These are phyloP conservation scores for Tylopilus subfusipes DNA, from an alignment of 768 basidiomycete genomes.

Conservation along the genomic window DNA sequence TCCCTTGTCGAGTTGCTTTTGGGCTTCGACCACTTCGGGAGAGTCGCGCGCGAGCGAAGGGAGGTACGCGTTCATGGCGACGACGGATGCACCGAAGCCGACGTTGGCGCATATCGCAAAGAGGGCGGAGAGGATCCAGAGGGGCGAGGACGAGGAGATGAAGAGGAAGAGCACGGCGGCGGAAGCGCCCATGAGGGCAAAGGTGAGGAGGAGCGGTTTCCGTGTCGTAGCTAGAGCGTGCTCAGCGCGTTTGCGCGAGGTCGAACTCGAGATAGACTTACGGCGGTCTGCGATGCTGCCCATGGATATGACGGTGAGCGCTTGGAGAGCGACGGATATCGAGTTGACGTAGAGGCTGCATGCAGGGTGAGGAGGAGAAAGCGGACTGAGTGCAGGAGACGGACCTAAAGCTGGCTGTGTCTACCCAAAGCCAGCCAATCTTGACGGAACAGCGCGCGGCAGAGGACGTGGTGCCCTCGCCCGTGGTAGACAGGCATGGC, in stretches of 20 bases:
- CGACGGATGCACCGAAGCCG: slow-evolving; percentile 79
- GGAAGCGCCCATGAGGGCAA: slow-evolving; percentile 69
- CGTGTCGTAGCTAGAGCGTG: slow-evolving; percentile 57
- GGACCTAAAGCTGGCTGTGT: slow-evolving; percentile 89
- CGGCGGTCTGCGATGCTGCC: slow-evolving; percentile 88
- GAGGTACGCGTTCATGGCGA: slow-evolving; percentile 89
- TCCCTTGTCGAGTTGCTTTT: slow-evolving; percentile 27
- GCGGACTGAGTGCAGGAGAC: background rate
- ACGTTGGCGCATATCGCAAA: slow-evolving; percentile 80
- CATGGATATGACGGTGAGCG: slow-evolving; percentile 93
- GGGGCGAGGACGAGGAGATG: slow-evolving; percentile 63
- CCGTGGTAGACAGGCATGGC: slow-evolving; percentile 44
- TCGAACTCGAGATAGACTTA: slow-evolving; percentile 36
- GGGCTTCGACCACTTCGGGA: slow-evolving; percentile 49
- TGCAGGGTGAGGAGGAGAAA: background rate
- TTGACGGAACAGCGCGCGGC: slow-evolving; percentile 68
- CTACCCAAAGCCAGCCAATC: slow-evolving; percentile 82
- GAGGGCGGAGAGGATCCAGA: slow-evolving; percentile 67
- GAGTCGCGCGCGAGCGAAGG: slow-evolving; percentile 67
- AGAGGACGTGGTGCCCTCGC: slow-evolving; percentile 3
- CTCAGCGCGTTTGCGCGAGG: background rate
- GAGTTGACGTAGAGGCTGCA: slow-evolving; percentile 84
- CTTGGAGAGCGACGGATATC: slow-evolving; percentile 82
- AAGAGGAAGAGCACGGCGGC: slow-evolving; percentile 69
- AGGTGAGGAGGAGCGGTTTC: slow-evolving; percentile 71